phyloP scores from a whole-genome alignment of 1,284 basidiomycete genomes.

The Ustilago cynodontis region DNA sequence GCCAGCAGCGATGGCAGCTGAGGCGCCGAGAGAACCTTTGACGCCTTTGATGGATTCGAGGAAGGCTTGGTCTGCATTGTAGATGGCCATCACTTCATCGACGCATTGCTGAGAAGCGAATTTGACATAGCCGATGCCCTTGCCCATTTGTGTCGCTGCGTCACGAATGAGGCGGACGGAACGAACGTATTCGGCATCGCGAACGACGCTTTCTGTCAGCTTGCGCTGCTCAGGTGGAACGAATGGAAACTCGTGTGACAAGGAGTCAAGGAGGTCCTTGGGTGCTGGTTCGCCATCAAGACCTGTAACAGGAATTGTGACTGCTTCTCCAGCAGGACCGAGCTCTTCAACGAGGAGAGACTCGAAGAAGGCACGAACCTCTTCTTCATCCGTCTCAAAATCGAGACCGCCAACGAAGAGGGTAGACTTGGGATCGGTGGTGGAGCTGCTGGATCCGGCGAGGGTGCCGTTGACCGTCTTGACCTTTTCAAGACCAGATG shows the following conservation, averaged over 20 bases:
- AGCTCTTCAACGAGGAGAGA: slow-evolving; percentile 80
- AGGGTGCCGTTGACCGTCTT: slow-evolving; percentile 50
- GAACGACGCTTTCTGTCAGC: slow-evolving; percentile 12
- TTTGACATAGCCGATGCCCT: slow-evolving; percentile 95
- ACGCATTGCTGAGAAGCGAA: slow-evolving; percentile 77
- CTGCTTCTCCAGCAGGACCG: slow-evolving; percentile 72
- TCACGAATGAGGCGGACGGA: slow-evolving; percentile 90
- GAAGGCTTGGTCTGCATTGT: slow-evolving; percentile 64
- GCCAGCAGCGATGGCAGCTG: slow-evolving; percentile 41
- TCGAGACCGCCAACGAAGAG: slow-evolving; percentile 94
- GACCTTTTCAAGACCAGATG: slow-evolving; percentile 62
- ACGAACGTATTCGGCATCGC: slow-evolving; percentile 78
- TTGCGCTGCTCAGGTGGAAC: slow-evolving; percentile 29
- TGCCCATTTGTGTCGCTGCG: slow-evolving; percentile 93
- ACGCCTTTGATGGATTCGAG: slow-evolving; percentile 44
- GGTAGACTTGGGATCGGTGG: slow-evolving; percentile 75
- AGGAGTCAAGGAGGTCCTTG: slow-evolving; percentile 18
- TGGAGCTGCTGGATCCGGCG: slow-evolving; percentile 38
- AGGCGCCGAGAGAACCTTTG: slow-evolving; percentile 45
- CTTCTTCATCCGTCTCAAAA: slow-evolving; percentile 90
- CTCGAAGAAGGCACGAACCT: slow-evolving; percentile 88
- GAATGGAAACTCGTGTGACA: slow-evolving; percentile 41
- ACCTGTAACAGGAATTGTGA: slow-evolving; percentile 34
- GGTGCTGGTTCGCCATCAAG: slow-evolving; percentile 42
- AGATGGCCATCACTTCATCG: slow-evolving; percentile 66